Evolutionary conservation across 2,329 filamentous ascomycete species (phyloP).

Genomic region (Aspergillus hiratsukae): DNA sequence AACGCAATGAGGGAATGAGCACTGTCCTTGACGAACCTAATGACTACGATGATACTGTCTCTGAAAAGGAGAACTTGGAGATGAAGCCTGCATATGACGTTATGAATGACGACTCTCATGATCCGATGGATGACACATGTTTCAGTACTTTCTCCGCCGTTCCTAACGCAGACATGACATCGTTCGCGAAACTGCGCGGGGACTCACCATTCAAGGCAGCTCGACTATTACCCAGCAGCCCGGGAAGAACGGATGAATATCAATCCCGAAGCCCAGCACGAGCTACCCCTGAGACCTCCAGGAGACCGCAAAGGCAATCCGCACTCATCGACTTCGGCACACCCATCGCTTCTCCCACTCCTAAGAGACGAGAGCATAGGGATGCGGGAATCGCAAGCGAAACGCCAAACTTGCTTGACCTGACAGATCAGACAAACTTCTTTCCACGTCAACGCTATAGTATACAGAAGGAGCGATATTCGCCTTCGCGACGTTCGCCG

Average conservation of each 20-base stretch:
- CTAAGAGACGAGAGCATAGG: conserved; percentile 46
- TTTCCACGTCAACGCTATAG: conserved; percentile 48
- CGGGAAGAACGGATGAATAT: conserved; percentile 22
- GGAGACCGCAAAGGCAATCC: conserved; percentile 30
- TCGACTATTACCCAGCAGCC: conserved; percentile 40
- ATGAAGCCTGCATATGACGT: conserved; percentile 23
- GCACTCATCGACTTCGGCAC: conserved; percentile 31
- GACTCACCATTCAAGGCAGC: conserved; percentile 56
- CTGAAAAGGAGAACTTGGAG: conserved; percentile 19
- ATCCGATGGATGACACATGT: conserved; percentile 42
- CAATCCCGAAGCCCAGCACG: conserved; percentile 17
- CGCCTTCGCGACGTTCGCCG: conserved; percentile 42
- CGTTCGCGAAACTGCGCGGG: conserved; percentile 65
- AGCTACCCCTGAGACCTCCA: conserved; percentile 47
- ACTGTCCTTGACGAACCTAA: conserved; percentile 31
- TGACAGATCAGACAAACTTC: conserved; percentile 71
- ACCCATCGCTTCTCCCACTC: conserved; percentile 40
- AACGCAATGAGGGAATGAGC: conserved; percentile 40
- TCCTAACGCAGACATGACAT: conserved; percentile 70
- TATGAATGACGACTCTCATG: conserved; percentile 28
- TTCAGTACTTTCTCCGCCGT: conserved; percentile 88
- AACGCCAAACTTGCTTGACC: conserved; percentile 79
- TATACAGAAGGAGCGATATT: conserved; percentile 32
- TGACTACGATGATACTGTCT: conserved; percentile 13
- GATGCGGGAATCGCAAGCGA: conserved; percentile 46